Base-by-base conservation (phyloP, 768 basidiomycete genomes). In the Rhodotorula diobovata region DNA sequence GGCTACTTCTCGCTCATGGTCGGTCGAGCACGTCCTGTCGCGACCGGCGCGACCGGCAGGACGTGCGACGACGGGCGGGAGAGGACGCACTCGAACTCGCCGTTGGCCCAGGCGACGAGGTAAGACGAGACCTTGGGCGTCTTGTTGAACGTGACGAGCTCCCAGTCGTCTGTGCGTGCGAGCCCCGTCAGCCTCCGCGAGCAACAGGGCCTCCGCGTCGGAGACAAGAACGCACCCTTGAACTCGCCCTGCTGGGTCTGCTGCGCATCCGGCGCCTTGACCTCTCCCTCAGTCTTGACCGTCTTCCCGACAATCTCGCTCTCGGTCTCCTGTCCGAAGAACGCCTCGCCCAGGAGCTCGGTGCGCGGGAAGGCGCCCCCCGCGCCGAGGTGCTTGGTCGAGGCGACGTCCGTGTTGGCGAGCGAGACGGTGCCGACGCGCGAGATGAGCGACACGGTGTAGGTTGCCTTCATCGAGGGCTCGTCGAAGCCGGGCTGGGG, bases 401-500 rank as follows among this genome's bases (percentile, higher is more conserved):
- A 87, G 61, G 83, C 79, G 28, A 84, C 86, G 30, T 90, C 84
- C 90, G 93, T 95, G 82, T 97, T 98, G 82, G 87, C 88, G 71
- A 98, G 82, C 79, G 86, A 90, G 78, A 87, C 86, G 9, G 90
- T 89, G 72, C 87, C 86, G 16, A 82, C 83, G 70, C 87, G 86
- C n/a, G 91, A 90, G 77, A 84, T 66, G 61, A 77, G 72, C 11
- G 74, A 67, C 63, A 79, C 50, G 41, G 59, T 77, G 78, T 89
- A 90, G 5, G 88, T 92, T 1, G 93, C 89, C 80, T 97, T 97
- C 75, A 94, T 83, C 48, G 86, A 84, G 25, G 94, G 95, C 78
- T 96, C 93, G 78, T 96, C 94, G 90, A 91, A 95, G 82, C 89
- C 91, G 37, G 90, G 90, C 80, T 53, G 35, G 1, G 35, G 11